These are phyloP conservation scores for Arabidopsis lyrata DNA, from an alignment of 441 rosid genomes.

Conservation along the genomic window DNA sequence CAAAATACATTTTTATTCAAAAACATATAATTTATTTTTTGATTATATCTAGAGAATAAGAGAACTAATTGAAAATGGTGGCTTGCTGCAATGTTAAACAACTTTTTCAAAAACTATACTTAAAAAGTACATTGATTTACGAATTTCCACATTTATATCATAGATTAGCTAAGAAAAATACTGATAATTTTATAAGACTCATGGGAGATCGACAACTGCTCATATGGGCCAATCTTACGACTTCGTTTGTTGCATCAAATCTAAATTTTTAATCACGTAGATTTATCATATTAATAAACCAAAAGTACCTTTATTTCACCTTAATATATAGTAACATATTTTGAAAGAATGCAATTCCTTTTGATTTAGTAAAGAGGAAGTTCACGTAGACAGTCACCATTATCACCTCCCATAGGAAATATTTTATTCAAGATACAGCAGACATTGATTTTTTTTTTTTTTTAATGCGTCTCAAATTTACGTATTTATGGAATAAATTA, in stretches of 20 bases:
- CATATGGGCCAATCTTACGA: slow-evolving; percentile 31
- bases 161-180: slow-evolving; percentile 16
- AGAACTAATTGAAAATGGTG: background rate
- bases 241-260: slow-evolving; percentile 38
- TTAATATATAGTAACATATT: background rate
- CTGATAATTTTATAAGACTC: slow-evolving; percentile 16
- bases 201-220: slow-evolving; percentile 47
- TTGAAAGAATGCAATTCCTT: slow-evolving; percentile 13
- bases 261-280: slow-evolving; percentile 20
- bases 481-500: background rate
- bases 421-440: slow-evolving; percentile 29
- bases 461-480: background rate
- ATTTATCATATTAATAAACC: slow-evolving; percentile 5
- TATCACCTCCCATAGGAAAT: slow-evolving; percentile 26
- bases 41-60: background rate
- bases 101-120: background rate
- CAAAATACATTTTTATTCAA: no score
- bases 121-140: slow-evolving; percentile 24
- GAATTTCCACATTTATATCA: slow-evolving; percentile 39
- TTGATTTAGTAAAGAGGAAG: slow-evolving; percentile 38
- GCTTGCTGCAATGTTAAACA: background rate
- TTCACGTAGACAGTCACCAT: slow-evolving; percentile 43
- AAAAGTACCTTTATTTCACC: slow-evolving; percentile 38
- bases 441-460: background rate
- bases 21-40: background rate